Evolutionary conservation across 1,139 yeast species (phyloP).

Genomic region (Saccharomyces hybrid): DNA sequence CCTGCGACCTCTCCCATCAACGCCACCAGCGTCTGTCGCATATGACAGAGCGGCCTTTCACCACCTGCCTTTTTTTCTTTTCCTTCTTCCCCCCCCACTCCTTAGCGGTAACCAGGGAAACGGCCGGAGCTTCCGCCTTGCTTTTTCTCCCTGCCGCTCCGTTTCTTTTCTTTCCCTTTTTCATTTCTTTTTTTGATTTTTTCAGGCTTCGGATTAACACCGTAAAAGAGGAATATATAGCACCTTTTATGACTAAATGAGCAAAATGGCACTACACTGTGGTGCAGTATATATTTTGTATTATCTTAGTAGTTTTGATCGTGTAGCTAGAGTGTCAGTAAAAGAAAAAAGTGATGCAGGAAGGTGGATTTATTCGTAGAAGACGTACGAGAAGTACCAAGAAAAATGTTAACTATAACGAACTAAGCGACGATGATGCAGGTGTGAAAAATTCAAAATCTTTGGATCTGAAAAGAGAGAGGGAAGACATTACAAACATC

Average conservation of each 20-base stretch:
- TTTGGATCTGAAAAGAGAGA: slow-evolving; percentile 6
- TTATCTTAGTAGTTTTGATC: background rate
- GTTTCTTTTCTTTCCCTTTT: background rate
- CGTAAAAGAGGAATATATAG: background rate
- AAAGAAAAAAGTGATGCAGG: slow-evolving; percentile 14
- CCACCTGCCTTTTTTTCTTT: background rate
- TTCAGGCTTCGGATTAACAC: background rate
- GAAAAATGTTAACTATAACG: slow-evolving; percentile 19
- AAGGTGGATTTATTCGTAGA: slow-evolving; percentile 28
- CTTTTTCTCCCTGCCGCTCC: background rate
- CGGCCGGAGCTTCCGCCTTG: background rate
- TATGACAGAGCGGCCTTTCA: background rate
- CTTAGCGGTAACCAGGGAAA: background rate
- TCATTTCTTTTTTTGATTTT: background rate
- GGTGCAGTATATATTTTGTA: background rate
- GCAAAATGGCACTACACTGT: background rate
- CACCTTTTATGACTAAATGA: background rate
- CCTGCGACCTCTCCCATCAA: too few species aligned
- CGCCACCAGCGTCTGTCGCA: too few species aligned
- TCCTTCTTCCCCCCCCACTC: background rate
- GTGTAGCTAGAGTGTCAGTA: background rate
- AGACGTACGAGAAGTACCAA: slow-evolving; percentile 16
- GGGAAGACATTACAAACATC: slow-evolving; percentile 27
- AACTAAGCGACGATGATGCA: slow-evolving; percentile 11
- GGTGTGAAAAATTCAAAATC: slow-evolving; percentile 1